Conservation (phyloP, 495 filamentous ascomycete genomes). For the Pyronema domesticum region DNA sequence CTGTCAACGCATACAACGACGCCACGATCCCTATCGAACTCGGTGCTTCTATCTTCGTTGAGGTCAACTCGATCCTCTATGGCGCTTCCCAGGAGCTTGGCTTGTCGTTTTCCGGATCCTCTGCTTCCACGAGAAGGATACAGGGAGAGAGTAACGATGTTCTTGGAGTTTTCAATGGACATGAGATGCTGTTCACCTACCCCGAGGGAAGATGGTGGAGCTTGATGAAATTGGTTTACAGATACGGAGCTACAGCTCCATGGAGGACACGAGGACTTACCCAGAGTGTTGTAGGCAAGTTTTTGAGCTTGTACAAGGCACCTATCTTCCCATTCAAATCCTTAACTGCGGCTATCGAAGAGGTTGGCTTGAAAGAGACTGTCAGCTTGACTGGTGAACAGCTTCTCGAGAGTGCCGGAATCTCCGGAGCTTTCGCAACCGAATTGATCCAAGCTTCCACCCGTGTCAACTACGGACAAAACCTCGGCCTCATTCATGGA, state of each 20-base stretch:
- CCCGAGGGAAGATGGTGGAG: slow-evolving; percentile 54
- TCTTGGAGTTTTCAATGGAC: slow-evolving; percentile 52
- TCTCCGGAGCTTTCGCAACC: slow-evolving; percentile 47
- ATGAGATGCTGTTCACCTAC: slow-evolving; percentile 50
- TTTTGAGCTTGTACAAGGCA: slow-evolving; percentile 62
- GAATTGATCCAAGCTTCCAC: slow-evolving; percentile 88
- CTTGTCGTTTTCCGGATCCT: slow-evolving; percentile 31
- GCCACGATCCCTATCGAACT: slow-evolving; percentile 59
- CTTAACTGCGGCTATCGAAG: slow-evolving; percentile 44
- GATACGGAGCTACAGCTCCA: slow-evolving; percentile 59
- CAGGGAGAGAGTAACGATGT: slow-evolving; percentile 25
- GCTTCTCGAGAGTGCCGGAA: slow-evolving; percentile 48
- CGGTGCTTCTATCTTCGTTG: slow-evolving; percentile 82
- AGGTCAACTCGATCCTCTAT: slow-evolving; percentile 66
- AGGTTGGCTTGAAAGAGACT: slow-evolving; percentile 44
- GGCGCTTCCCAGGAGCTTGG: slow-evolving; percentile 56
- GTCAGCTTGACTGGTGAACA: slow-evolving; percentile 55
- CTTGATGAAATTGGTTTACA: slow-evolving; percentile 59
- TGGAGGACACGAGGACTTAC: slow-evolving; percentile 55
- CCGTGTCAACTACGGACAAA: slow-evolving; percentile 88
- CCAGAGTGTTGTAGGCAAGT: slow-evolving; percentile 50
- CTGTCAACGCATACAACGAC: slow-evolving; percentile 62
- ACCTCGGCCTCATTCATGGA: slow-evolving; percentile 68
- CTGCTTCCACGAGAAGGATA: not conserved
- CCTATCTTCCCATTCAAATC: slow-evolving; percentile 72